These are phyloP conservation scores for Haplosporangium gracile DNA, from an alignment of 192 early-diverging fungal genomes.

Conservation along the genomic window DNA sequence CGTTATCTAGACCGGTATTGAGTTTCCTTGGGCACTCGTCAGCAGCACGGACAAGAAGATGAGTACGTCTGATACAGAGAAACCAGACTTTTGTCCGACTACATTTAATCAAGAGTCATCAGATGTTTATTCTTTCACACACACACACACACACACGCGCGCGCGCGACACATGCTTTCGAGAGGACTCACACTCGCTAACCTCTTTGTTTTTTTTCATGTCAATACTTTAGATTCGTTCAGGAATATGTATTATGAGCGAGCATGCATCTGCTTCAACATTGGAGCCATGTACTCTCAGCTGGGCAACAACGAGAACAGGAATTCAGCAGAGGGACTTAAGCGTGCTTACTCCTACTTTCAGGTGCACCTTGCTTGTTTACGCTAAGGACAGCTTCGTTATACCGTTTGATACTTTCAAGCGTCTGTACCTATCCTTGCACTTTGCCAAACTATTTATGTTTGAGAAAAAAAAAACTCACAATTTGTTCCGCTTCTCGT, in stretches of 20 bases:
- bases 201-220: background rate
- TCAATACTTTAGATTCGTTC: constrained; percentile 63
- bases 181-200: background rate
- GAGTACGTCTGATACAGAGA: constrained; percentile 42
- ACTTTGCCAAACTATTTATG: background rate
- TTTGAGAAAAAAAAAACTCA: background rate
- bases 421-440: background rate
- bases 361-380: constrained; percentile 64
- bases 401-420: too few relatives aligned
- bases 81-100: background rate
- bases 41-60: constrained; percentile 71
- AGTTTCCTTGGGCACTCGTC: constrained; percentile 79
- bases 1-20: constrained; percentile 65
- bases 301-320: constrained; percentile 79
- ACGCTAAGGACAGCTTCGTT: background rate
- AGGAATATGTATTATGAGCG: constrained; percentile 87
- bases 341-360: constrained; percentile 81
- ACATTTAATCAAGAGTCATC: background rate
- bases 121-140: background rate
- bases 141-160: background rate
- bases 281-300: constrained; percentile 88
- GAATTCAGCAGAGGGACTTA: constrained; percentile 80
- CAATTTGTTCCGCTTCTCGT: background rate
- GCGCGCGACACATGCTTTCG: background rate
- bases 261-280: constrained; percentile 87